Percentiles rank a stretch among this genome's conserved stretches.
These are phyloP conservation scores for Lepraria neglecta DNA, from an alignment of 495 filamentous ascomycete genomes.

Conservation along the genomic window DNA sequence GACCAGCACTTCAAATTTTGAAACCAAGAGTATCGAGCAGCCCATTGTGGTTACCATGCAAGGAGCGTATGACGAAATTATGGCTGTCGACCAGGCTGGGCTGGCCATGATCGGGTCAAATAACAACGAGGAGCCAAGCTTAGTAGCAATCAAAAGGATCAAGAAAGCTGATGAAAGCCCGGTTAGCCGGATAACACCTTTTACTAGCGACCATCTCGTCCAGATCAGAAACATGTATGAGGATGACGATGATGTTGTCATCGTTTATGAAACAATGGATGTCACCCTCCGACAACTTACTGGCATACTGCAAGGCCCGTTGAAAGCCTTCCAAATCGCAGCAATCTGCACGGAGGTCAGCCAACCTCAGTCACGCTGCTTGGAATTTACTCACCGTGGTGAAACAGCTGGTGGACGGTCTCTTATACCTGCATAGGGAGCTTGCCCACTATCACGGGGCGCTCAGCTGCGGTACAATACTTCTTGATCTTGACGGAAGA, in stretches of 20 bases:
- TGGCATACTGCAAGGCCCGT: not conserved
- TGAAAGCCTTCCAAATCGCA: constrained; percentile 13
- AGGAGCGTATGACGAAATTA: constrained; percentile 2
- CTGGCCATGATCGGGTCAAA: not conserved
- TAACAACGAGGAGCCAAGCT: not conserved
- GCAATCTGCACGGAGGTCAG: constrained; percentile 22
- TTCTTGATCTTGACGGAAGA: constrained; percentile 17
- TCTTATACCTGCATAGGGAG: constrained; percentile 20
- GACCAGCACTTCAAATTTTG: too few relatives aligned
- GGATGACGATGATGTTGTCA: constrained; percentile 16
- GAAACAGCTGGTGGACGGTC: constrained; percentile 13
- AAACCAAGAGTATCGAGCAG: too few relatives aligned
- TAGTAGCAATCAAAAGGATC: not conserved
- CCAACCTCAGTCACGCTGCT: not conserved
- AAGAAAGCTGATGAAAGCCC: not conserved
- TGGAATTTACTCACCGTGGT: constrained; percentile 5
- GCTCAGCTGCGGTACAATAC: constrained; percentile 17
- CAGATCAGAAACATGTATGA: constrained; percentile 19
- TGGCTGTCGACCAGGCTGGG: constrained; percentile 11
- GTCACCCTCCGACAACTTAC: constrained; percentile 13
- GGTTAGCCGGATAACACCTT: not conserved
- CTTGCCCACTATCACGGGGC: constrained; percentile 17
- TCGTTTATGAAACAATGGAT: constrained; percentile 24
- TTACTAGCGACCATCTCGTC: constrained; percentile 14
- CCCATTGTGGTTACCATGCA: not conserved